Evolutionary conservation across 768 basidiomycete genomes (phyloP).

Genomic region (Amanita subjunquillea): DNA sequence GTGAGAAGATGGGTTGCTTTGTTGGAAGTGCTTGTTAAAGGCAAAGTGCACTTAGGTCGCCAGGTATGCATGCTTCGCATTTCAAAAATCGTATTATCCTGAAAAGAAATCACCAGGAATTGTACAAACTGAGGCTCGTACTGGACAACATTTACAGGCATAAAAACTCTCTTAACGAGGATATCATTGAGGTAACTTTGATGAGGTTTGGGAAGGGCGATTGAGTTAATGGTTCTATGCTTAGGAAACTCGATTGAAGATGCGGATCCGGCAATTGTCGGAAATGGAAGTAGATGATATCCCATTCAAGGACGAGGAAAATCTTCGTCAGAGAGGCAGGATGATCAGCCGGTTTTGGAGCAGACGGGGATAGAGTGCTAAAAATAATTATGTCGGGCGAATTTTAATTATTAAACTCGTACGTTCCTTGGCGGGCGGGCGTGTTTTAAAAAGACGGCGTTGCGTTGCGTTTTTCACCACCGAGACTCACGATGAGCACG

Average conservation of each 20-base stretch:
- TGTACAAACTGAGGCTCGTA: neutral
- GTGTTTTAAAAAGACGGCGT: neutral
- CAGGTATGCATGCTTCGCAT: neutral
- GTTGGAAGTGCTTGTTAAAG: slow-evolving; percentile 3
- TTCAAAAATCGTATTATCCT: neutral
- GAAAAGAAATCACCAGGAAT: neutral
- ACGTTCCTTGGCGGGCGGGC: neutral
- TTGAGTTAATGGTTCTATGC: neutral
- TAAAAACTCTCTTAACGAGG: neutral
- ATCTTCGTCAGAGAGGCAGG: slow-evolving; percentile 2
- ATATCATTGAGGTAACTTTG: neutral
- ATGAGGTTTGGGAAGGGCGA: neutral
- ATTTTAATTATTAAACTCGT: neutral
- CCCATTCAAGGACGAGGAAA: slow-evolving; percentile 4
- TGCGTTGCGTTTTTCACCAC: neutral
- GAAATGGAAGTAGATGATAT: slow-evolving; percentile 3
- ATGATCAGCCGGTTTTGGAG: neutral
- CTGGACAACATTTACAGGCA: neutral
- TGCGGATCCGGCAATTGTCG: slow-evolving; percentile 3
- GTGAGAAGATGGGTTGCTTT: neutral
- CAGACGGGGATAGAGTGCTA: neutral
- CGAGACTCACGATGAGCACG: slow-evolving; percentile 2
- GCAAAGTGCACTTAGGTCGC: slow-evolving; percentile 1
- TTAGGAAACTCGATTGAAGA: neutral
- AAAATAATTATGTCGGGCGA: neutral